Evolutionary conservation across 805 yeast species (phyloP).

Genomic region (Nakazawaea ambrosiae): DNA sequence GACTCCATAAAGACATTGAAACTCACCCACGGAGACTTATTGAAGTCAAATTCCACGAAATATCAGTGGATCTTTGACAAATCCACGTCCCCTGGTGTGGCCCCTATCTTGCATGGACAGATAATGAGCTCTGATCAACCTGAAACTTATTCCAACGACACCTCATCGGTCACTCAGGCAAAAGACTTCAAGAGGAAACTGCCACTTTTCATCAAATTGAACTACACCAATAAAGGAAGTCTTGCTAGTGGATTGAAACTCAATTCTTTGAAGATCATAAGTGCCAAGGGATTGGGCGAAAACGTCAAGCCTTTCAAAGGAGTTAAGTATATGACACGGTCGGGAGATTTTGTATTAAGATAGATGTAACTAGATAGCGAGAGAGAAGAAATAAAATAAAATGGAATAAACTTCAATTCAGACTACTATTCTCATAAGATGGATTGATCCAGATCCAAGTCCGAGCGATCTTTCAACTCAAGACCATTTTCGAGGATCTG

Average conservation of each 20-base stretch:
- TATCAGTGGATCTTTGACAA: constrained; percentile 69
- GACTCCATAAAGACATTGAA: constrained; percentile 47
- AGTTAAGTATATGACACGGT: constrained; percentile 68
- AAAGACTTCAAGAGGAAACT: constrained; percentile 12
- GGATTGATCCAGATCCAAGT: background rate
- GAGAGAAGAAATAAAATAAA: too few relatives aligned
- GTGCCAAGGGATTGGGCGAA: constrained; percentile 51
- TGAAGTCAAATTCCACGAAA: constrained; percentile 36
- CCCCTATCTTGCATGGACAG: constrained; percentile 62
- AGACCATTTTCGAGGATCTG: constrained; percentile 29
- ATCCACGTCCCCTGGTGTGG: constrained; percentile 52
- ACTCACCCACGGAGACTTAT: constrained; percentile 73
- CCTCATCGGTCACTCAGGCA: constrained; percentile 3
- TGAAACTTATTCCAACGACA: background rate
- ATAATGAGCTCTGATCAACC: constrained; percentile 9
- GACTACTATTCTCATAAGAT: background rate
- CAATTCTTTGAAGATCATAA: constrained; percentile 50
- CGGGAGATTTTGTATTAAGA: constrained; percentile 51
- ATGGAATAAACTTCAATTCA: too few relatives aligned
- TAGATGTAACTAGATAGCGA: constrained; percentile 10
- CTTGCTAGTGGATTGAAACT: constrained; percentile 74
- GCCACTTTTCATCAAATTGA: constrained; percentile 41
- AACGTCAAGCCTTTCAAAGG: constrained; percentile 82
- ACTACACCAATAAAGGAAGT: constrained; percentile 57
- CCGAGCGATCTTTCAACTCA: constrained; percentile 12